These are phyloP conservation scores for Chenopodium quinoa DNA, from an alignment of 148 eudicot genomes.

Conservation along the genomic window DNA sequence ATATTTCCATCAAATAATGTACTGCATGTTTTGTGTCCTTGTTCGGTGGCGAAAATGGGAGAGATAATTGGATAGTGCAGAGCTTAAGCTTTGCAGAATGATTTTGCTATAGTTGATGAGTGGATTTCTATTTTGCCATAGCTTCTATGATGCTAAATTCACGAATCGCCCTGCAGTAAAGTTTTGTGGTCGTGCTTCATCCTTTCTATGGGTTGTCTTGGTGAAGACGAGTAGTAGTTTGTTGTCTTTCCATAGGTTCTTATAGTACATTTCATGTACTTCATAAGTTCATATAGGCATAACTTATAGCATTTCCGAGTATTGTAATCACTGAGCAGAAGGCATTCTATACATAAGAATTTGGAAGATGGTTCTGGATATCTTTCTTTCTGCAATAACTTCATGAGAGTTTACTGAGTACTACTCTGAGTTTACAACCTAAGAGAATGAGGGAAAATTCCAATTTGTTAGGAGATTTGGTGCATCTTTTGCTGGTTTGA, in stretches of 20 bases:
- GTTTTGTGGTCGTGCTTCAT: not conserved
- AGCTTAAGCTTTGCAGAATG: too few species aligned
- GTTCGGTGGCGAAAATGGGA: too few species aligned
- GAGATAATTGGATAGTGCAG: too few species aligned
- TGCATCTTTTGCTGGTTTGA: not conserved
- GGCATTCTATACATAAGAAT: not conserved
- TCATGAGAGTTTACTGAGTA: not conserved
- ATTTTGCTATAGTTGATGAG: too few species aligned
- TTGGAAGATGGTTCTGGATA: not conserved
- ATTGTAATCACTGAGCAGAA: not conserved
- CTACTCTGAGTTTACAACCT: not conserved
- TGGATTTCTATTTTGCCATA: too few species aligned
- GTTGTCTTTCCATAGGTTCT: not conserved
- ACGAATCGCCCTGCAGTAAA: not conserved
- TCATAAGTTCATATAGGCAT: too few species aligned
- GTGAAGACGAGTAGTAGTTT: not conserved
- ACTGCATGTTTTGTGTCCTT: too few species aligned
- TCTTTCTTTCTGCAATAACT: not conserved
- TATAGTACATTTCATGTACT: too few species aligned
- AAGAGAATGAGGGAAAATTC: not conserved
- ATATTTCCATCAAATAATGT: too few species aligned
- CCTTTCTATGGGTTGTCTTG: not conserved
- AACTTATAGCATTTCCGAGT: not conserved
- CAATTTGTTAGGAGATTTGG: not conserved
- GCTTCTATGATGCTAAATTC: not conserved